A percentile compares a stretch with the other conserved stretches of the same genome.
These are phyloP conservation scores for Carpinus fangiana DNA, from an alignment of 306 rosid genomes.

Conservation along the genomic window DNA sequence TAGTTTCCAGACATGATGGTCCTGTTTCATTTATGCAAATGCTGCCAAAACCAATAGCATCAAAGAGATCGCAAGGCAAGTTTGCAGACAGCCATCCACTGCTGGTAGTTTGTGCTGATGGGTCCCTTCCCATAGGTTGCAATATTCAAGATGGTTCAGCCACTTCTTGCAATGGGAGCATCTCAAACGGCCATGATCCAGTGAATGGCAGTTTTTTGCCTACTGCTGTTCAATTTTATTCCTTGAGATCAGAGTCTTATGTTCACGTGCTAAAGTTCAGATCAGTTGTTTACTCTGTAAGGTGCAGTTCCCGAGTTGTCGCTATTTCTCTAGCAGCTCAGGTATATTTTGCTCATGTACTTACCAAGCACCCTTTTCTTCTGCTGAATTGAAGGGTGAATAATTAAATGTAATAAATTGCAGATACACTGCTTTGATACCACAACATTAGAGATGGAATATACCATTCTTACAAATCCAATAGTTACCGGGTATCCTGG, in stretches of 20 bases:
- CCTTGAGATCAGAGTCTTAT: conserved; percentile 79
- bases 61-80: conserved; percentile 64
- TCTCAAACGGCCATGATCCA: conserved; percentile 57
- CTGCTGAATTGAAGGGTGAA: conserved; percentile 24
- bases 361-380: conserved; percentile 2
- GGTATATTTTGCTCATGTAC: conserved; percentile 45
- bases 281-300: conserved; percentile 76
- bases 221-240: conserved; percentile 75
- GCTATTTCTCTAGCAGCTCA: conserved; percentile 81
- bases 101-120: conserved; percentile 75
- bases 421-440: conserved; percentile 94
- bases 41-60: conserved; percentile 73
- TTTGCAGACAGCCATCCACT: conserved; percentile 68
- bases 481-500: conserved; percentile 57
- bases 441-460: conserved; percentile 70
- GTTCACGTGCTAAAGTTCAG: conserved; percentile 84
- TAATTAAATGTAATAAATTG: conserved; percentile 28
- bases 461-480: conserved; percentile 82
- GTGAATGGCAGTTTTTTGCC: conserved; percentile 64
- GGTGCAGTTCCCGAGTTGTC: conserved; percentile 88
- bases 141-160: conserved; percentile 51
- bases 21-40: conserved; percentile 90
- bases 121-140: conserved; percentile 57
- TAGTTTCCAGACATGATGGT: conserved; percentile 79
- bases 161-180: conserved; percentile 44